Percentiles rank a stretch among this genome's conserved stretches.
Conservation (phyloP, 495 filamentous ascomycete genomes). For the Penicillium fimorum region DNA sequence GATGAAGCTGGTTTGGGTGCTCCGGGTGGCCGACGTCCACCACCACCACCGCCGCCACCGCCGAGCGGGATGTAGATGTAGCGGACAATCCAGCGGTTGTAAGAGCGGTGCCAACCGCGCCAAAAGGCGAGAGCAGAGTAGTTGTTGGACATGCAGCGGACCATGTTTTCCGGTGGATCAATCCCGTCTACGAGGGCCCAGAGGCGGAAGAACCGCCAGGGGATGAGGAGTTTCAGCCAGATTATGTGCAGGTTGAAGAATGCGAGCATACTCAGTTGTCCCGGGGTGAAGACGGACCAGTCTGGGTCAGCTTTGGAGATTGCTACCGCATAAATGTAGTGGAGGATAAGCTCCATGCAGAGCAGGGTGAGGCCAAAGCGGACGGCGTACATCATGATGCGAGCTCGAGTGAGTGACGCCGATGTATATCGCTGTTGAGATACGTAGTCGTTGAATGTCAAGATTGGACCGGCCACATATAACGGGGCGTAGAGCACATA, state of each 20-base stretch:
- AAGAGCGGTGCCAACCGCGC: conserved; percentile 92
- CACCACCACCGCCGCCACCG: conserved; percentile 47
- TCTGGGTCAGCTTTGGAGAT: conserved; percentile 78
- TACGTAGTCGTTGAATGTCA: conserved; percentile 98
- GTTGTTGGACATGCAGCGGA: conserved; percentile 94
- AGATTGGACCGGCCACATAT: conserved; percentile 87
- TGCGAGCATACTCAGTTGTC: conserved; percentile 85
- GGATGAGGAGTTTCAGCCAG: conserved; percentile 95
- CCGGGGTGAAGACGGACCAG: conserved; percentile 83
- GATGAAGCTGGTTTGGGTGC: conserved; percentile 18
- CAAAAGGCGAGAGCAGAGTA: conserved; percentile 92
- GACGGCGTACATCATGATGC: conserved; percentile 75
- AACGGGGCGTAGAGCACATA: conserved; percentile 90
- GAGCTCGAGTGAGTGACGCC: conserved; percentile 59
- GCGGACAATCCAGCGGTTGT: conserved; percentile 88
- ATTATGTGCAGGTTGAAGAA: conserved; percentile 97
- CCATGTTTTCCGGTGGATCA: conserved; percentile 97
- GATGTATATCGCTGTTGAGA: conserved; percentile 76
- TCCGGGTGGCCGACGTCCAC: conserved; percentile 25
- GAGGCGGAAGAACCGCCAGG: conserved; percentile 96
- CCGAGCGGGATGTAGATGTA: conserved; percentile 95
- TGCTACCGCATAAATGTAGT: conserved; percentile 90
- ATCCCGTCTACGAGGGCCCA: conserved; percentile 88
- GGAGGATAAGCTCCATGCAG: conserved; percentile 90
- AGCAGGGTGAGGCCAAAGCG: conserved; percentile 81